Percentiles rank a stretch among this genome's conserved stretches.
Conservation (phyloP, 106 monocot species). For the Apostasia shenzhenica region DNA sequence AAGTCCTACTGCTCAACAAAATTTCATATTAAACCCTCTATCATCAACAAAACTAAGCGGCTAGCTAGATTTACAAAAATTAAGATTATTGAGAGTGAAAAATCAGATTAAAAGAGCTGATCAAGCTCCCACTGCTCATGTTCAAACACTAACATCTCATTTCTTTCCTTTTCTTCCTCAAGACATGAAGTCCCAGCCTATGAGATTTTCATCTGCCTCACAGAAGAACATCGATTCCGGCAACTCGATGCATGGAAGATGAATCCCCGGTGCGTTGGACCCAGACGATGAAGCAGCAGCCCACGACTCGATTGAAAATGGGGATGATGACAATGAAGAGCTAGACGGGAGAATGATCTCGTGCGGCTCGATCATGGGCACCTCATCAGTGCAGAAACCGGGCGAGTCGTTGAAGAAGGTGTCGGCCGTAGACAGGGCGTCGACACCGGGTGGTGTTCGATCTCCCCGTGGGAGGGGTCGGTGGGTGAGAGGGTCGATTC, state of each 20-base stretch:
- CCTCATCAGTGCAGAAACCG: constrained; percentile 46
- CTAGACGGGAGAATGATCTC: constrained; percentile 20
- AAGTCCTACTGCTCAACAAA: too few species aligned
- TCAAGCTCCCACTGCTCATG: too few species aligned
- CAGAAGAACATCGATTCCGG: constrained; percentile 32
- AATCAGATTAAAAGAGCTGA: too few species aligned
- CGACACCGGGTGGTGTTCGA: too few species aligned
- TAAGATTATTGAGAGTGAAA: too few species aligned
- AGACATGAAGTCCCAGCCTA: constrained; percentile 13
- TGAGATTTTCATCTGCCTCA: constrained; percentile 29
- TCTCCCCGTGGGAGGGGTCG: constrained; percentile 27
- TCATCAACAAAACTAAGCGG: too few species aligned
- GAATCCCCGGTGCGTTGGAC: constrained; percentile 9
- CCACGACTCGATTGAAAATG: neutral
- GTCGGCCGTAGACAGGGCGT: too few species aligned
- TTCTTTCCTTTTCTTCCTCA: constrained; percentile 9
- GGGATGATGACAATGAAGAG: neutral
- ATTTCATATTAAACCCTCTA: too few species aligned
- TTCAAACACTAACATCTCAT: too few species aligned
- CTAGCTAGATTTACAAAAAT: too few species aligned
- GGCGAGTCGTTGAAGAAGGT: neutral
- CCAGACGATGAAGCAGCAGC: neutral
- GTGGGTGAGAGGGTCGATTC: constrained; percentile 70
- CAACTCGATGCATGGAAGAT: constrained; percentile 29
- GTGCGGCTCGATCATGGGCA: constrained; percentile 34